Evolutionary conservation across 2,329 filamentous ascomycete genomes (phyloP).

Genomic region (Alternaria angustiovoidea): DNA sequence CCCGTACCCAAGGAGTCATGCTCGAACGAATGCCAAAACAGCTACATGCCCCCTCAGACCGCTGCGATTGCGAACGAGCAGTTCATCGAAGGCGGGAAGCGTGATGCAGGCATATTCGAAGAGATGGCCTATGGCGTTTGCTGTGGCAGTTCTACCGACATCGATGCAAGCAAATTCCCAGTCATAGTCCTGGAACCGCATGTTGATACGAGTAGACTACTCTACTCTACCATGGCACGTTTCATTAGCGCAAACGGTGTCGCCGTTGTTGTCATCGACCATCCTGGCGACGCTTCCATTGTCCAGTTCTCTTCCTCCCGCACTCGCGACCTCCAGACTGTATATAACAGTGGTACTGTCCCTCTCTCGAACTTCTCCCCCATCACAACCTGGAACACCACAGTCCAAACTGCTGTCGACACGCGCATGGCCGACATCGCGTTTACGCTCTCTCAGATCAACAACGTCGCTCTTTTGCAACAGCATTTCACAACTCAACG

Average conservation of each 20-base stretch:
- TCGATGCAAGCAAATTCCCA: conserved; percentile 18
- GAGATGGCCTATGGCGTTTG: conserved; percentile 28
- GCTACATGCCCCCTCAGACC: conserved; percentile 32
- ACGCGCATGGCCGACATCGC: conserved; percentile 29
- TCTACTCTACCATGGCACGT: conserved; percentile 56
- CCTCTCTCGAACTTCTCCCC: conserved; percentile 24
- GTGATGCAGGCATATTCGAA: conserved; percentile 29
- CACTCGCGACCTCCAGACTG: conserved; percentile 5
- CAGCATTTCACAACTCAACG: conserved; percentile 21
- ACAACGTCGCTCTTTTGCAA: neutral
- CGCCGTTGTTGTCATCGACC: conserved; percentile 59
- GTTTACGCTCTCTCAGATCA: conserved; percentile 27
- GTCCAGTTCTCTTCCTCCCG: conserved; percentile 52
- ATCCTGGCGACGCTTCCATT: conserved; percentile 57
- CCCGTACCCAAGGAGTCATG: conserved; percentile 25
- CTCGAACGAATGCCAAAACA: conserved; percentile 15
- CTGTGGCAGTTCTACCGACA: conserved; percentile 13
- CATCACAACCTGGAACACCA: conserved; percentile 27
- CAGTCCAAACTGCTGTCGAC: conserved; percentile 18
- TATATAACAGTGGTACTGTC: conserved; percentile 35
- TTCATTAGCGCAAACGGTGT: conserved; percentile 59
- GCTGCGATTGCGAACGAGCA: conserved; percentile 29
- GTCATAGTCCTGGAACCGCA: conserved; percentile 58
- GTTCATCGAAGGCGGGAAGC: conserved; percentile 33
- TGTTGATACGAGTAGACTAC: conserved; percentile 53